A percentile compares a stretch with the other conserved stretches of the same genome.
Conservation (phyloP, 2,329 filamentous ascomycete species). For the Cadophora sp. region DNA sequence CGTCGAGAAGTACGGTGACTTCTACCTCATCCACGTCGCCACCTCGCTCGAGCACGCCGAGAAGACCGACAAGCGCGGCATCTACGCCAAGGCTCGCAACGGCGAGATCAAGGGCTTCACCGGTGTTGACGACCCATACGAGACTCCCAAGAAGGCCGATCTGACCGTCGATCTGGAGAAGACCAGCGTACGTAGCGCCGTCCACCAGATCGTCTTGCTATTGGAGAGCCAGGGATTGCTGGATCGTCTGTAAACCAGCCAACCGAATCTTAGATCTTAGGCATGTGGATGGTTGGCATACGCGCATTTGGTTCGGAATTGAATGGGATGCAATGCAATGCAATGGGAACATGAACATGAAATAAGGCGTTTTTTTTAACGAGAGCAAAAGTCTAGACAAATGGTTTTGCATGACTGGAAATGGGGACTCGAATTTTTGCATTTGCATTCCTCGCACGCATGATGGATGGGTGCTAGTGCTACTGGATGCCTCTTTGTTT, state of each 20-base stretch:
- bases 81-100: slow-evolving; percentile 82
- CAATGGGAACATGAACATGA: neutral
- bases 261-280: neutral
- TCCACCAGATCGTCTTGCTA: slow-evolving; percentile 95
- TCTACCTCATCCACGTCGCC: slow-evolving; percentile 94
- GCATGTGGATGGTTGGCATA: neutral
- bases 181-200: slow-evolving; percentile 88
- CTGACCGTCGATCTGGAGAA: slow-evolving; percentile 85
- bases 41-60: slow-evolving; percentile 92
- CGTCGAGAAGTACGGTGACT: slow-evolving; percentile 86
- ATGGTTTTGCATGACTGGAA: slow-evolving; percentile 7
- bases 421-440: neutral
- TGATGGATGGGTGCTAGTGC: neutral
- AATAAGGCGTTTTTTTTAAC: neutral
- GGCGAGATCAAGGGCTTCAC: slow-evolving; percentile 99
- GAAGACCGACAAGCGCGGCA: slow-evolving; percentile 91
- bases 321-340: neutral
- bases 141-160: slow-evolving; percentile 81
- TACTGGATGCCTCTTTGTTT: neutral
- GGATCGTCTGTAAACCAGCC: slow-evolving; percentile 59
- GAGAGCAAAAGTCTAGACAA: slow-evolving; percentile 6
- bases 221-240: slow-evolving; percentile 89
- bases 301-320: slow-evolving; percentile 3
- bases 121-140: slow-evolving; percentile 96
- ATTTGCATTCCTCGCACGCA: neutral